Percentiles rank a stretch among this genome's conserved stretches.
phyloP scores from a whole-genome alignment of 768 basidiomycete species.

The Collybiopsis luxurians region DNA sequence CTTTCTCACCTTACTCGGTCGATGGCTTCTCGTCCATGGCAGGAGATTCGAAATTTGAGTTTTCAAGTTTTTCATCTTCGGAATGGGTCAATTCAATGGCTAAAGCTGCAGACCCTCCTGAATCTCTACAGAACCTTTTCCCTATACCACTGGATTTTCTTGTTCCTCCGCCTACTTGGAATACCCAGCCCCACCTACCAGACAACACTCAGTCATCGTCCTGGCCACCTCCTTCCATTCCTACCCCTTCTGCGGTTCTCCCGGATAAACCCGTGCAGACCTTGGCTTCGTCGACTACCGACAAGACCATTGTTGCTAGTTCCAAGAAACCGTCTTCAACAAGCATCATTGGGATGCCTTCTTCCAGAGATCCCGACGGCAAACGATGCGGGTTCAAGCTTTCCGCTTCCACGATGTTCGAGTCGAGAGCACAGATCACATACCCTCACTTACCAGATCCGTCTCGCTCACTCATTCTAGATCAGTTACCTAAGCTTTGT shows the following conservation, averaged over 20 bases:
- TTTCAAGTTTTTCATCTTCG: conserved; percentile 9
- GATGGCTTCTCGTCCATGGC: background rate
- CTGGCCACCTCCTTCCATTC: background rate
- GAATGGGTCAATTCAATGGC: conserved; percentile 44
- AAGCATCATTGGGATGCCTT: conserved; percentile 42
- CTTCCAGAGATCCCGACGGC: conserved; percentile 41
- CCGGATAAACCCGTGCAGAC: conserved; percentile 11
- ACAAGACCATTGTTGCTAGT: background rate
- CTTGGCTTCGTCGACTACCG: background rate
- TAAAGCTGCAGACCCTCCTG: conserved; percentile 18
- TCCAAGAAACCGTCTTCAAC: conserved; percentile 10
- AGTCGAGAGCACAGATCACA: conserved; percentile 12
- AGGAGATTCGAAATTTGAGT: background rate
- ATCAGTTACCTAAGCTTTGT: conserved; percentile 49
- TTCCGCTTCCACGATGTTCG: conserved; percentile 16
- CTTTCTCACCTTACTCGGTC: background rate
- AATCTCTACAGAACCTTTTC: background rate
- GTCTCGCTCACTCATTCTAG: conserved; percentile 52
- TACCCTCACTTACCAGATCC: conserved; percentile 41
- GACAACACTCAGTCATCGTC: background rate
- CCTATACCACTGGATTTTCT: background rate
- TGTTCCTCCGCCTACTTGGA: conserved; percentile 11
- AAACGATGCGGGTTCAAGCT: conserved; percentile 46
- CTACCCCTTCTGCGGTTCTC: conserved; percentile 13
- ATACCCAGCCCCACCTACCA: background rate